These are phyloP conservation scores for Alternaria sp. DNA, from an alignment of 2,329 filamentous ascomycete genomes.

Conservation along the genomic window DNA sequence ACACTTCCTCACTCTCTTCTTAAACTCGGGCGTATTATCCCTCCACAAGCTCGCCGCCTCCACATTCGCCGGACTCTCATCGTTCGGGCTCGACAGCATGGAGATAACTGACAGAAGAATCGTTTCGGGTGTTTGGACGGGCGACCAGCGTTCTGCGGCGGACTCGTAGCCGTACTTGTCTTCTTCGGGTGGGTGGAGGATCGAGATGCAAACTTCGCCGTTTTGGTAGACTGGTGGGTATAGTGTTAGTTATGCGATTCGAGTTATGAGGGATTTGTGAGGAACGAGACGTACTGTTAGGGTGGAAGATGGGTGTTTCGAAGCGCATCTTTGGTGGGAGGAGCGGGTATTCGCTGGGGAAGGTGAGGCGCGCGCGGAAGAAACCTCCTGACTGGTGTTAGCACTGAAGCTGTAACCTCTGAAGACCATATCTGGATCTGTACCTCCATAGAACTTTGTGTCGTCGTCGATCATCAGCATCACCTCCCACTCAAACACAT, in stretches of 20 bases:
- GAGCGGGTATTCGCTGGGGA: slow-evolving; percentile 96
- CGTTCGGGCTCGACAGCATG: slow-evolving; percentile 96
- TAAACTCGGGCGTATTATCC: slow-evolving; percentile 82
- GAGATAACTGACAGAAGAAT: slow-evolving; percentile 97
- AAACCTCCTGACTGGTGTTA: slow-evolving; percentile 68
- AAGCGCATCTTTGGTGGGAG: slow-evolving; percentile 97
- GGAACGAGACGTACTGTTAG: slow-evolving; percentile 72
- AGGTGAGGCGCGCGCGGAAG: slow-evolving; percentile 92
- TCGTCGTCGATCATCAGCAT: slow-evolving; percentile 99
- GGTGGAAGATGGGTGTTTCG: slow-evolving; percentile 92
- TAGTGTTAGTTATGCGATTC: slow-evolving; percentile 7
- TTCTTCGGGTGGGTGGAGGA: slow-evolving; percentile 93
- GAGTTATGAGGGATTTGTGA: no score
- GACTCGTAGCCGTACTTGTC: slow-evolving; percentile 99
- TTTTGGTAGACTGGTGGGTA: slow-evolving; percentile 76
- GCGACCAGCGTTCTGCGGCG: slow-evolving; percentile 93
- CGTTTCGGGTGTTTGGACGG: slow-evolving; percentile 97
- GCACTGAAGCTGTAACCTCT: no score
- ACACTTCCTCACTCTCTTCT: slow-evolving; percentile 81
- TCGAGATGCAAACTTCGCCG: slow-evolving; percentile 96
- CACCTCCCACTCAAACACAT: slow-evolving; percentile 97
- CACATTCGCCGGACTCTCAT: slow-evolving; percentile 94
- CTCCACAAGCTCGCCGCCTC: slow-evolving; percentile 98
- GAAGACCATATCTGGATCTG: no score
- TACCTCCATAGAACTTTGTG: slow-evolving; percentile 91